Percentiles rank a stretch among this genome's conserved stretches.
These are phyloP conservation scores for Alternaria novae-zelandiae DNA, from an alignment of 2,329 filamentous ascomycete species.

Conservation along the genomic window DNA sequence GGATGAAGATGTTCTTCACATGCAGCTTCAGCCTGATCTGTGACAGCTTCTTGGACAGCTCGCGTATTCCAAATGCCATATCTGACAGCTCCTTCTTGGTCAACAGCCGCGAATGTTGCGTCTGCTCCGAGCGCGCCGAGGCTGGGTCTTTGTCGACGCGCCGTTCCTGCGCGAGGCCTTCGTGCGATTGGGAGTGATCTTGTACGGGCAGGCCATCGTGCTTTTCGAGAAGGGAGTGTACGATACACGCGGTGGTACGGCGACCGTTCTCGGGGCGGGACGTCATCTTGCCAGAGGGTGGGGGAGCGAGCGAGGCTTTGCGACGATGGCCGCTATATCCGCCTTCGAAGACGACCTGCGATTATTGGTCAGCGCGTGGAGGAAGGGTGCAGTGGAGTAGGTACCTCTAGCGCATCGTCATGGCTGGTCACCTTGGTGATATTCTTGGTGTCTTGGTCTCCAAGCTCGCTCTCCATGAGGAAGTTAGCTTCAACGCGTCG, in stretches of 20 bases:
- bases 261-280: slow-evolving; percentile 45
- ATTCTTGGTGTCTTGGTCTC: slow-evolving; percentile 38
- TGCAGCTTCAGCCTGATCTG: slow-evolving; percentile 82
- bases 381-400: background rate
- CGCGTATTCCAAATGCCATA: slow-evolving; percentile 95
- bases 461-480: slow-evolving; percentile 41
- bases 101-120: slow-evolving; percentile 72
- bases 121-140: slow-evolving; percentile 38
- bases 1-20: slow-evolving; percentile 81
- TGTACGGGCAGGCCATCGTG: slow-evolving; percentile 43
- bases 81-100: slow-evolving; percentile 95
- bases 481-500: slow-evolving; percentile 40
- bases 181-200: slow-evolving; percentile 37
- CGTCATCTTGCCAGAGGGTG: slow-evolving; percentile 29
- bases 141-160: slow-evolving; percentile 53
- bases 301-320: slow-evolving; percentile 64
- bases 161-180: slow-evolving; percentile 43
- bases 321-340: slow-evolving; percentile 59
- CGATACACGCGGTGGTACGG: slow-evolving; percentile 63
- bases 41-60: slow-evolving; percentile 84
- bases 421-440: slow-evolving; percentile 40
- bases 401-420: slow-evolving; percentile 53
- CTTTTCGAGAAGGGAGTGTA: slow-evolving; percentile 64
- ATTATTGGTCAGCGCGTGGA: slow-evolving; percentile 6
- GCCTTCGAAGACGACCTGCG: slow-evolving; percentile 63